Evolutionary conservation across 371 early-diverging fungal species (phyloP), one percentile per base, ranked within the genome.

Genomic region (Globomyces sp.): DNA sequence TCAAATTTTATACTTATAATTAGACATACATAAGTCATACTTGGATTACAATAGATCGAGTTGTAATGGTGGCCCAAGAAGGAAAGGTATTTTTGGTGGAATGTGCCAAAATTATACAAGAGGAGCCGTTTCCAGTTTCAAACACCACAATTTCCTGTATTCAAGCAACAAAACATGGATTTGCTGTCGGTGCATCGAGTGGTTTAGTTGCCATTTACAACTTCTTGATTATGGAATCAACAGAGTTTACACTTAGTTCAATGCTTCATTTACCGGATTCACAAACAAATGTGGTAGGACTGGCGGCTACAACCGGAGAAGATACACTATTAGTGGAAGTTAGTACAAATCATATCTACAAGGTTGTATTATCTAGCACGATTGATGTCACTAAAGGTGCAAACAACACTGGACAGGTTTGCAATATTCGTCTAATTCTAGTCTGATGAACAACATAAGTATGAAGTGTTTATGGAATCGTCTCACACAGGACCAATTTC

Each of bases 401-500:
- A 57, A 34, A 39, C 60, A 60, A 24, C 24, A 24, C 24, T 24
- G 24, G 24, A 24, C 24, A 24, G 24, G 24, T 24, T 24, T 24
- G 24, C 24, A 24, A 24, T 24, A 24, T 24, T 24, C 24, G 24
- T 0, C 24, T 24, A 24, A 24, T 24, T 24, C 24, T 24, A 24
- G 24, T 24, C 24, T 24, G 44, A 44, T 2, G 63, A 62, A 37
- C 24, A 75, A 36, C 61, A 70, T 3, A 70, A 74, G 52, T 76
- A 77, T 50, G 75, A 73, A 6, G 68, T 63, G 1, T 49, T 79
- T 13, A 57, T 69, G 10, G 75, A 78, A 4, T 66, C 82, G 2
- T 80, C 62, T 66, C 85, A 85, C 67, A 64, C 66, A 52, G 78
- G 76, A 6, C 44, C 74, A 2, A 74, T 85, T 49, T 75, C 73